A percentile compares a stretch with the other conserved stretches of the same genome.
These are phyloP conservation scores for Pleurostoma richardsiae DNA, from an alignment of 2,329 filamentous ascomycete genomes.

Conservation along the genomic window DNA sequence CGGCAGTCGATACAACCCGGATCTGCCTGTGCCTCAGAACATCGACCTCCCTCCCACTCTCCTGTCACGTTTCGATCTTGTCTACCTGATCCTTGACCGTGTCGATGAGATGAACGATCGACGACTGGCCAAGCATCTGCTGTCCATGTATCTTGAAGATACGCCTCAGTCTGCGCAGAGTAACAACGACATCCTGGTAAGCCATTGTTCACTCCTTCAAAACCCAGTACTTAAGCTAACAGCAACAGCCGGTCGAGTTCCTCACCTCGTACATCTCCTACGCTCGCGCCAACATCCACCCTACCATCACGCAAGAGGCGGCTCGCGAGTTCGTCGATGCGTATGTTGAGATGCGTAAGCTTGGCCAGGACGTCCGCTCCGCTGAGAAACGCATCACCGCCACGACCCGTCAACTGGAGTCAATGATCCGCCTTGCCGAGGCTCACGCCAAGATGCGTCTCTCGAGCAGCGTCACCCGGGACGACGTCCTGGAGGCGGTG, in stretches of 20 bases:
- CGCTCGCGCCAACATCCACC: conserved; percentile 80
- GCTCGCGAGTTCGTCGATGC: conserved; percentile 78
- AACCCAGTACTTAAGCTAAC: conserved; percentile 2
- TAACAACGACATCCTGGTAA: conserved; percentile 72
- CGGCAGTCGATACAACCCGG: conserved; percentile 94
- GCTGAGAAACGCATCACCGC: conserved; percentile 96
- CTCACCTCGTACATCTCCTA: conserved; percentile 97
- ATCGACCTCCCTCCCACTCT: conserved; percentile 95
- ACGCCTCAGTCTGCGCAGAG: conserved; percentile 77
- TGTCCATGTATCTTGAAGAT: conserved; percentile 96
- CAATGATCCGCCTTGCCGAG: conserved; percentile 95
- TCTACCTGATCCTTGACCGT: conserved; percentile 92
- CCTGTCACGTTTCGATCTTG: conserved; percentile 91
- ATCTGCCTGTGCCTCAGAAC: conserved; percentile 93
- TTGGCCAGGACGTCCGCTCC: conserved; percentile 81
- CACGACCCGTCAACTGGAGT: conserved; percentile 93
- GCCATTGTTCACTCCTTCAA: conserved; percentile 21
- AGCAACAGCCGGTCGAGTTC: conserved; percentile 76
- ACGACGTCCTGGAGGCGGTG: conserved; percentile 86
- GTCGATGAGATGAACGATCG: conserved; percentile 88
- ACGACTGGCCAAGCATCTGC: conserved; percentile 82
- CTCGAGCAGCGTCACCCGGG: conserved; percentile 65
- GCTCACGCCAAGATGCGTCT: conserved; percentile 98
- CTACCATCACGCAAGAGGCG: conserved; percentile 72
- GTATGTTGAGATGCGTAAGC: conserved; percentile 92